A percentile compares a stretch with the other conserved stretches of the same genome.
Conservation (phyloP, 306 rosid species). For the Spatholobus suberectus region DNA sequence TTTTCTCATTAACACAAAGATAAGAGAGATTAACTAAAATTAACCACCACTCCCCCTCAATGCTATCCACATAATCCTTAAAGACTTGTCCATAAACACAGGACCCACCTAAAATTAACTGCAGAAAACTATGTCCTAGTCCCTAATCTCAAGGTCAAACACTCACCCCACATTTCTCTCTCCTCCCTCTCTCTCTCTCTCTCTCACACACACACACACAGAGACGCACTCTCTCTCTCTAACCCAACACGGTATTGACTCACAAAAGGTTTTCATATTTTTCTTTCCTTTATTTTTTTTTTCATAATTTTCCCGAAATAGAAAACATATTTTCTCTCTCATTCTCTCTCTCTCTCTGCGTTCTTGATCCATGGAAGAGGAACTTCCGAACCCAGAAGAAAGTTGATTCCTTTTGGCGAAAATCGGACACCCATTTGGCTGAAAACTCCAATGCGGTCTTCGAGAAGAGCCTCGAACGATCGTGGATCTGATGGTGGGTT, state of each 20-base stretch:
- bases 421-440: conserved; percentile 38
- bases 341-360: conserved; percentile 17
- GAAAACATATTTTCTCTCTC: conserved; percentile 37
- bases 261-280: conserved; percentile 27
- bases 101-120: conserved; percentile 53
- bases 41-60: conserved; percentile 34
- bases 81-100: conserved; percentile 52
- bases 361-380: conserved; percentile 60
- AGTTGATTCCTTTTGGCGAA: conserved; percentile 25
- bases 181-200: background rate
- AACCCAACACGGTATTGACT: conserved; percentile 61
- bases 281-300: conserved; percentile 14
- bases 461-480: conserved; percentile 45
- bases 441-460: conserved; percentile 68
- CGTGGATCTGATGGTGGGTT: conserved; percentile 63
- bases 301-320: conserved; percentile 46
- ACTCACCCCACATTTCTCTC: conserved; percentile 48
- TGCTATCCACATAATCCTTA: conserved; percentile 53
- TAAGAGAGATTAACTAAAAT: conserved; percentile 40
- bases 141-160: conserved; percentile 66
- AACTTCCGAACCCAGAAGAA: conserved; percentile 48
- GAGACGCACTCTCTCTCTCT: conserved; percentile 44
- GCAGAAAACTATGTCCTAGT: conserved; percentile 5
- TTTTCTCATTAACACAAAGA: background rate
- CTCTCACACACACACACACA: too few species aligned